Evolutionary conservation across 2,329 filamentous ascomycete genomes (phyloP).

Genomic region (Onygenales sp.): DNA sequence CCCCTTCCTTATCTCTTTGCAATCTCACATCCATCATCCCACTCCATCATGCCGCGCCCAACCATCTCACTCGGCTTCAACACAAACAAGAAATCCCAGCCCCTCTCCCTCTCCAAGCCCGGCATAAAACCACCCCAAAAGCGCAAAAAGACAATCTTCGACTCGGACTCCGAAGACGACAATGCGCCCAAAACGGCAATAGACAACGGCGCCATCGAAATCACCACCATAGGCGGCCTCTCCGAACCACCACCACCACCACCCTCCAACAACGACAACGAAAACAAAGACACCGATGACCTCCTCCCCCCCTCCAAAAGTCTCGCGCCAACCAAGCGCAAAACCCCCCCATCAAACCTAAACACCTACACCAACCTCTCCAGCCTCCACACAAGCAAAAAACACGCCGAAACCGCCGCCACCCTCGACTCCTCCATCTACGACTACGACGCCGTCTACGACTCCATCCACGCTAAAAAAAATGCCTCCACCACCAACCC

Average conservation of each 20-base stretch:
- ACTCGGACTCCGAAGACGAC: conserved; percentile 28
- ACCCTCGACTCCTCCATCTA: conserved; percentile 39
- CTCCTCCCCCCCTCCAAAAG: conserved; percentile 20
- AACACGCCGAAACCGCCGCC: conserved; percentile 35
- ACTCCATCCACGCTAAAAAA: conserved; percentile 35
- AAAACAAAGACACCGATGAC: conserved; percentile 5
- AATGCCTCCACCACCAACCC: conserved; percentile 15
- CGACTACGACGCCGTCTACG: conserved; percentile 41
- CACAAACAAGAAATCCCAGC: conserved; percentile 24
- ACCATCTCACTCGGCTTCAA: conserved; percentile 36
- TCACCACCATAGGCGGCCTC: conserved; percentile 31
- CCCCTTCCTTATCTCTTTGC: neutral
- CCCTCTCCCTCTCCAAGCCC: conserved; percentile 15
- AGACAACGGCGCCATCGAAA: conserved; percentile 19
- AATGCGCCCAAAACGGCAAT: conserved; percentile 9
- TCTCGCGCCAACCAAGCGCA: neutral
- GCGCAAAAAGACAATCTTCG: conserved; percentile 40
- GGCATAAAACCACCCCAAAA: conserved; percentile 29
- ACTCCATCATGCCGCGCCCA: conserved; percentile 20
- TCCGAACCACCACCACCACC: conserved; percentile 11
- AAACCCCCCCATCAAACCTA: neutral
- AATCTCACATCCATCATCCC: neutral
- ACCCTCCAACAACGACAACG: conserved; percentile 11
- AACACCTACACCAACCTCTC: conserved; percentile 35
- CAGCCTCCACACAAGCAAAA: conserved; percentile 34